phyloP scores from a whole-genome alignment of 2,329 filamentous ascomycete genomes.

The Coniochaeta sp. region DNA sequence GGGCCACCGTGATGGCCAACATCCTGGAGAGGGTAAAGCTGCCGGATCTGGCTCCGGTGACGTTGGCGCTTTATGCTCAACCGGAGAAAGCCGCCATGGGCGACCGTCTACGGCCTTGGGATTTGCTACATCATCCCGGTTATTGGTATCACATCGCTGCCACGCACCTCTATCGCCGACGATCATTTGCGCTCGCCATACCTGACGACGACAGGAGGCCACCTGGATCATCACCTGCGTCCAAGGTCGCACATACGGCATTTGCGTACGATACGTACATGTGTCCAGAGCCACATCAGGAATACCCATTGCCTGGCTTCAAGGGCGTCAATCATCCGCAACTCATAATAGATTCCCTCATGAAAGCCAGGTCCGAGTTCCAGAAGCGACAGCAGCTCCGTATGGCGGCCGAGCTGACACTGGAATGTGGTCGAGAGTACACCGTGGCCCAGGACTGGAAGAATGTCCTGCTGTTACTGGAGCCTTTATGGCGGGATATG shows the following conservation, averaged over 20 bases:
- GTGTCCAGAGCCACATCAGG: conserved; percentile 56
- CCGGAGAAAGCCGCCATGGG: conserved; percentile 53
- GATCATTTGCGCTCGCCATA: conserved; percentile 46
- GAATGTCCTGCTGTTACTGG: conserved; percentile 45
- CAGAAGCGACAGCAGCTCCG: conserved; percentile 45
- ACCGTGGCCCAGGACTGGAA: conserved; percentile 43
- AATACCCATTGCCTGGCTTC: conserved; percentile 42
- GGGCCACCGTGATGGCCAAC: conserved; percentile 56
- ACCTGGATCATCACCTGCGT: conserved; percentile 39
- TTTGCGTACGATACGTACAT: conserved; percentile 61
- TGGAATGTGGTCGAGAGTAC: conserved; percentile 52
- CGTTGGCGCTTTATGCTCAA: conserved; percentile 39
- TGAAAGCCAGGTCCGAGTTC: conserved; percentile 46
- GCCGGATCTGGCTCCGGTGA: conserved; percentile 38
- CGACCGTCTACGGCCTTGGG: conserved; percentile 56
- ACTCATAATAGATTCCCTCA: conserved; percentile 46
- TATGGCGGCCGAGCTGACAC: conserved; percentile 45
- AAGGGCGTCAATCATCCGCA: conserved; percentile 46
- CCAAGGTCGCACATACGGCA: conserved; percentile 39
- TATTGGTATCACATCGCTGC: conserved; percentile 61
- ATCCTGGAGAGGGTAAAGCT: conserved; percentile 49
- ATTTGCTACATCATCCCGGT: conserved; percentile 57
- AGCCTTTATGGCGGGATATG: conserved; percentile 50
- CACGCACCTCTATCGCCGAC: conserved; percentile 46
- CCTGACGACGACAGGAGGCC: conserved; percentile 51